Evolutionary conservation across 805 yeast species (phyloP), one percentile per base, ranked within the genome.

Genomic region (Candida ortonii): DNA sequence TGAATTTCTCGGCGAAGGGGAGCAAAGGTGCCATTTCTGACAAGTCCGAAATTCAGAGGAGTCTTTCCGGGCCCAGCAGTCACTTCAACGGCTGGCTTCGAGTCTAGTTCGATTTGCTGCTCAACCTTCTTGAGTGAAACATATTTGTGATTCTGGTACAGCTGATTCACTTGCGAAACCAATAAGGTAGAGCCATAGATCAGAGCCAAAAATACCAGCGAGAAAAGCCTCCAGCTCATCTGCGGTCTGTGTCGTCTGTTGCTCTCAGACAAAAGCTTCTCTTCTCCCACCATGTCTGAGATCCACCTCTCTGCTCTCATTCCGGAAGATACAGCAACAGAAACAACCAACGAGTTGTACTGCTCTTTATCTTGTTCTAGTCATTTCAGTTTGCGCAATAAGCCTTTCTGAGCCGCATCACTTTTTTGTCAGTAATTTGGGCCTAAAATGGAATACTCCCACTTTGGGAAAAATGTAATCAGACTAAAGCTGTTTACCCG

Each of bases 1-100:
- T 83, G 90, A 20, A 86, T 65, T 7, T 71, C 56, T 41, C 74
- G 72, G 31, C 50, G 58, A 11, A 62, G 57, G 0, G 93, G 81
- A 0, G 53, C 41, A 47, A 83, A 83, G 3, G 72, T 66, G 1
- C 77, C 77, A 32, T 73, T 71, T 44, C 90, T 68, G 3, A 68
- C 61, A 25, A 65, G 62, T 1, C 63, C 60, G 33, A 77, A 69
- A 1, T 66, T 53, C 7, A 73, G 30, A 6, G 64, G 62, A 6
- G 36, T 33, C 26, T 53, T 57, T 25, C 39, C 25, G 12, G 22
- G 11, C 2, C 29, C 39, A 2, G 16, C 17, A 7, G 35, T 33
- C 18, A 27, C 14, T 5, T 12, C 12, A 16, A 33, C 33, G 19
- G 23, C 25, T 15, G 26, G 25, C n/a, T 35, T 33, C n/a, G n/a